These are phyloP conservation scores for Phytopythium montanum DNA, from an alignment of 352 stramenopile genomes.

Conservation along the genomic window DNA sequence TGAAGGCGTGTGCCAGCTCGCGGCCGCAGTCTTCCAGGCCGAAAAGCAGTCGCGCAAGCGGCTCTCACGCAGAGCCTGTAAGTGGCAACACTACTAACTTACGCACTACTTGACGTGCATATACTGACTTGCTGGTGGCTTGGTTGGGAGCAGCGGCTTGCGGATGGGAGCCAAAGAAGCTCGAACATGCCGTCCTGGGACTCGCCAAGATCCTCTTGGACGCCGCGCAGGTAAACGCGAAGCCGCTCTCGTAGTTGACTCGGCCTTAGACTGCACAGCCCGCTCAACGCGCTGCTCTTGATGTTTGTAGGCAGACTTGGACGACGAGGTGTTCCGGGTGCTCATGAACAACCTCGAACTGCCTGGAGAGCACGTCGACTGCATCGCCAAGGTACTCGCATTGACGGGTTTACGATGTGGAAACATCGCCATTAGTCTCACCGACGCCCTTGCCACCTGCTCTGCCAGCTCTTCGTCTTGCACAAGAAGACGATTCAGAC, in stretches of 20 bases:
- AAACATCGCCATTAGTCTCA: not conserved
- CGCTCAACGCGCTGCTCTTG: not conserved
- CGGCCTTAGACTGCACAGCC: not conserved
- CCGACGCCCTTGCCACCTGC: not conserved
- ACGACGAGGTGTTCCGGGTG: constrained; percentile 31
- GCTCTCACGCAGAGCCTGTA: constrained; percentile 55
- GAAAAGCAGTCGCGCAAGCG: constrained; percentile 67
- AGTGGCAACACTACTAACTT: constrained; percentile 1
- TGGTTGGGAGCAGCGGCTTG: constrained; percentile 31
- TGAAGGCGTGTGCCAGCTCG: constrained; percentile 46
- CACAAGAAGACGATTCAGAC: constrained; percentile 49
- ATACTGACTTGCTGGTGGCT: not conserved
- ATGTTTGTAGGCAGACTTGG: constrained; percentile 35
- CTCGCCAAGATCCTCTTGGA: constrained; percentile 80
- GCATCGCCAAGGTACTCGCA: constrained; percentile 51
- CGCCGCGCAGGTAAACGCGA: constrained; percentile 41
- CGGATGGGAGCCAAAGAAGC: constrained; percentile 51
- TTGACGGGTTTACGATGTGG: no score
- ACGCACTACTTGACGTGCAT: not conserved
- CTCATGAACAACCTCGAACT: constrained; percentile 47
- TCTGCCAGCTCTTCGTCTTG: constrained; percentile 39
- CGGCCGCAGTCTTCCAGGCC: constrained; percentile 49
- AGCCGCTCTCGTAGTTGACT: not conserved
- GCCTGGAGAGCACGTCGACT: constrained; percentile 31
- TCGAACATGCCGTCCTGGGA: constrained; percentile 52